These are phyloP conservation scores for Phytopythium boreale DNA, from an alignment of 352 stramenopile genomes.

Conservation along the genomic window DNA sequence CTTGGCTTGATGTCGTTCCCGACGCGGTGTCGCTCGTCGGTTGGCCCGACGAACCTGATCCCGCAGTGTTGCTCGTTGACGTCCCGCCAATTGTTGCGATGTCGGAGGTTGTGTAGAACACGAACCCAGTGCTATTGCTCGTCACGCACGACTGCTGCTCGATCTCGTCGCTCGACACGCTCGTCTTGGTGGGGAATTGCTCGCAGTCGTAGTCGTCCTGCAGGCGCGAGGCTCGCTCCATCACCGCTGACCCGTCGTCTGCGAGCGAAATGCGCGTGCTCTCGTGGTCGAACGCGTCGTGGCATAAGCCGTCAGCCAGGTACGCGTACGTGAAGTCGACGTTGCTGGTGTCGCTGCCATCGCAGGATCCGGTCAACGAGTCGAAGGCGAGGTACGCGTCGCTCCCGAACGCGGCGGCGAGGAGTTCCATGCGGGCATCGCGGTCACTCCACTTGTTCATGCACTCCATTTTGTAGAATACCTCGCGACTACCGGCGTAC, in stretches of 20 bases:
- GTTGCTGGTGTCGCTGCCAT: neutral
- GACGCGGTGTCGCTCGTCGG: too few relatives aligned
- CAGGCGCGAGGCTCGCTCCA: neutral
- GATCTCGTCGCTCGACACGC: neutral
- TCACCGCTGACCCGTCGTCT: neutral
- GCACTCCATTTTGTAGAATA: neutral
- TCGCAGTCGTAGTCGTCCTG: neutral
- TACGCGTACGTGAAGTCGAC: neutral
- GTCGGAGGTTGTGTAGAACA: neutral
- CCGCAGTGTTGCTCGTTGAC: too few relatives aligned
- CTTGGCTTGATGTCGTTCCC: too few relatives aligned
- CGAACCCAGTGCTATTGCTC: neutral
- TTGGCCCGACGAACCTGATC: too few relatives aligned
- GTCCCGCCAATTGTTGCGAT: neutral
- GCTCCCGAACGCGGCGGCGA: neutral
- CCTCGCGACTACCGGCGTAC: neutral
- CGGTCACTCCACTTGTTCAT: neutral
- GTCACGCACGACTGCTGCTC: neutral
- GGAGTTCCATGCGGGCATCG: neutral
- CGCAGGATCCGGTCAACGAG: neutral
- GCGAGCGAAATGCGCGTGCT: neutral
- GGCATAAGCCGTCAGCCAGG: neutral
- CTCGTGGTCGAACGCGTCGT: conserved; percentile 1
- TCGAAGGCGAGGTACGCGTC: conserved; percentile 1
- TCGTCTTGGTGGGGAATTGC: neutral